phyloP scores from a whole-genome alignment of 2,329 filamentous ascomycete species.

The Colletotrichum eleusines region DNA sequence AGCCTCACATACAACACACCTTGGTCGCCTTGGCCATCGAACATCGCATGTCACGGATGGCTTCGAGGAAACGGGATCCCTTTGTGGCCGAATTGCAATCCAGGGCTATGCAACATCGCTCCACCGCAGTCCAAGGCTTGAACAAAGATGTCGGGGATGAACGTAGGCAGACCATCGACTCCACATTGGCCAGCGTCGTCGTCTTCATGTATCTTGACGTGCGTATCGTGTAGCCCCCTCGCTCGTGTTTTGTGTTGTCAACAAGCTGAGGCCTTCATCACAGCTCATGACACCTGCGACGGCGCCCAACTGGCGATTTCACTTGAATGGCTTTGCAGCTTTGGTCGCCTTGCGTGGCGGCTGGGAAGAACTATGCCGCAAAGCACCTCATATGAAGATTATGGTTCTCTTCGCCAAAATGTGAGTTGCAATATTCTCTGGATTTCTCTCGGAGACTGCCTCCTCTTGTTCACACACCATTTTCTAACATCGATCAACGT shows the following conservation, averaged over 20 bases:
- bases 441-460: background rate
- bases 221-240: background rate
- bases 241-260: background rate
- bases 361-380: background rate
- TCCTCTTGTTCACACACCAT: no score
- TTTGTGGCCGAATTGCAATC: constrained; percentile 42
- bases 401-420: constrained; percentile 19
- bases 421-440: background rate
- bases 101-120: constrained; percentile 49
- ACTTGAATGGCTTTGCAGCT: constrained; percentile 46
- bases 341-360: constrained; percentile 39
- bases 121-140: constrained; percentile 49
- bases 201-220: constrained; percentile 35
- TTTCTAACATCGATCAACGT: constrained; percentile 10
- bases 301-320: constrained; percentile 51
- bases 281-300: constrained; percentile 47
- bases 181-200: constrained; percentile 21
- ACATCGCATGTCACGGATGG: constrained; percentile 49
- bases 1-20: constrained; percentile 6
- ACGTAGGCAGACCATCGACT: constrained; percentile 32
- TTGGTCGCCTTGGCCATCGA: constrained; percentile 50
- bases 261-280: background rate
- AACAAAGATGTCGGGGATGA: constrained; percentile 45
- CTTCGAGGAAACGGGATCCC: constrained; percentile 25
- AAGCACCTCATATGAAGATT: background rate